Base-by-base conservation (phyloP, 202 grass and related monocot species). In the Setaria italica region DNA sequence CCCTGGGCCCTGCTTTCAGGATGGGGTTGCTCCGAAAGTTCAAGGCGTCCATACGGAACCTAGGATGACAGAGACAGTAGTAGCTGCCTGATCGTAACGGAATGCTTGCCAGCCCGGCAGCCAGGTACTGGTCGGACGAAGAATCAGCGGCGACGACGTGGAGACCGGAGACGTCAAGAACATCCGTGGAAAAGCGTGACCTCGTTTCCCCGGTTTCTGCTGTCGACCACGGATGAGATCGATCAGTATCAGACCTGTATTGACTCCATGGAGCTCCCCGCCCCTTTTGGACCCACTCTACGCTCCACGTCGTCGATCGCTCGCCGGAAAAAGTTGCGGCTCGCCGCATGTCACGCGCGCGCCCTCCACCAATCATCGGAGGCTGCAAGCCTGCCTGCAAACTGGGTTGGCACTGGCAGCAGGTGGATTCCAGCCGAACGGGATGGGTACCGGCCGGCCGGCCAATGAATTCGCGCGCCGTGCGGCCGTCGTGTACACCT, bases 71-170 rank as follows among this genome's bases (percentile, higher is more conserved):
- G 4, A 21, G 72, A 20, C 33, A 41, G 10, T 13, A 20, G 29
- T 14, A 17, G 20, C 34, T 66, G 34, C 34, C 19, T 3, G 34
- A 39, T 41, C 15, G 12, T 65, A 14, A 6, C 4, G 8, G 30
- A 74, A 12, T 55, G 72, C 72, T 55, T 74, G 48, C 50, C 72
- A 75, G 72, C 49, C 3, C 72, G 50, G 39, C 72, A 75, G 72
- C 49, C 3, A 32, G 50, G 72, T 11, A 13, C 17, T 35, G 43
- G 45, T 50, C 50, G 60, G 45, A 32, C 21, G 25, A 14, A 12
- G 14, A 20, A 79, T 34, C 39, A 47, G 48, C 35, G 13, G 11
- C 14, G 56, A 37, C 33, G 15, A 6, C 15, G 56, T 59, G n/a
- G 20, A 59, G 16, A 51, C 30, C 20, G 10, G 11, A 37, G 43